Evolutionary conservation across 1,284 basidiomycete species (phyloP).

Genomic region (Coriolopsis trogii): DNA sequence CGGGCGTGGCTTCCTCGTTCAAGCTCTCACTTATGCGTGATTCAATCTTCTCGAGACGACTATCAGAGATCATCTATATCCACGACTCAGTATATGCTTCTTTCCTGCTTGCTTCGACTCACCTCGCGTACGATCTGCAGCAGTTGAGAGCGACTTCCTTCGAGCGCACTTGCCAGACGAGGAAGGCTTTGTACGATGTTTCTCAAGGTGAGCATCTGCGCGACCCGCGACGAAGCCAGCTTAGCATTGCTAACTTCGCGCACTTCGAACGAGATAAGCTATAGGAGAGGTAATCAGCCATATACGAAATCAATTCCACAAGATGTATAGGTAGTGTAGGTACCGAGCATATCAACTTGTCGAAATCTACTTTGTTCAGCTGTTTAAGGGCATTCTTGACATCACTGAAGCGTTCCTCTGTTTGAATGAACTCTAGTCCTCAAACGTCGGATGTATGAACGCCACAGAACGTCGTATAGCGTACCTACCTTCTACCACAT

Average conservation of each 20-base stretch:
- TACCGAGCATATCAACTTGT: constrained; percentile 83
- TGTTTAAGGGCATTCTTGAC: constrained; percentile 71
- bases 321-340: constrained; percentile 21
- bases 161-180: constrained; percentile 60
- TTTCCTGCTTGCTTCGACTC: constrained; percentile 9
- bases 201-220: constrained; percentile 77
- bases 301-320: no score
- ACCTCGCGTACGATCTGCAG: constrained; percentile 67
- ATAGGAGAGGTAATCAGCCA: neutral
- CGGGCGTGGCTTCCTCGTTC: constrained; percentile 68
- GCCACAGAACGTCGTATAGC: no score
- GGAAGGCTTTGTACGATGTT: constrained; percentile 71
- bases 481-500: constrained; percentile 76
- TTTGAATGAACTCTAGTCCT: constrained; percentile 78
- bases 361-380: constrained; percentile 83
- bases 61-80: constrained; percentile 70
- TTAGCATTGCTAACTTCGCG: constrained; percentile 55
- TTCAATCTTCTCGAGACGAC: constrained; percentile 66
- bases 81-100: neutral
- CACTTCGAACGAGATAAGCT: constrained; percentile 47
- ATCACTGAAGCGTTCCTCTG: constrained; percentile 73
- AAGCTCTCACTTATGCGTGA: constrained; percentile 60
- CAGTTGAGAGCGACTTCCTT: constrained; percentile 59
- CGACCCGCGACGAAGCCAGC: constrained; percentile 68
- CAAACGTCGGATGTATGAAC: no score